phyloP scores from a whole-genome alignment of 768 basidiomycete genomes.

The Chiua virens region DNA sequence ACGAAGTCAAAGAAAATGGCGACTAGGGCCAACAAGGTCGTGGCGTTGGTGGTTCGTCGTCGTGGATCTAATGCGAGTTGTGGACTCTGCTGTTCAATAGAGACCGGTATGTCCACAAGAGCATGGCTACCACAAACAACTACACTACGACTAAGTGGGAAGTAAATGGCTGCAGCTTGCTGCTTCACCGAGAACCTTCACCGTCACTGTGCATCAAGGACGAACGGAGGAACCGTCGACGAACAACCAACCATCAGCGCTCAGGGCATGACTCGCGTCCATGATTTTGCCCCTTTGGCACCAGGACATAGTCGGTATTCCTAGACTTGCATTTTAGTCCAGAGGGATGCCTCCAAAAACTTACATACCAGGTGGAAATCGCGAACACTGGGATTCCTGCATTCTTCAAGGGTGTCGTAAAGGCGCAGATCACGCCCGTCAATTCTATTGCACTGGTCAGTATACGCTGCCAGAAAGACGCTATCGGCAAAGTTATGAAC shows the following conservation, averaged over 20 bases:
- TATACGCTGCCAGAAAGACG: background rate
- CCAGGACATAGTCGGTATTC: conserved; percentile 67
- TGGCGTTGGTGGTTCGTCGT: conserved; percentile 6
- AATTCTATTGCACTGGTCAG: conserved; percentile 38
- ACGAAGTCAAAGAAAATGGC: too few species aligned
- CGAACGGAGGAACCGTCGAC: conserved; percentile 1
- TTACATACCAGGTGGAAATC: conserved; percentile 60
- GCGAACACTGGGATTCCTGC: conserved; percentile 58
- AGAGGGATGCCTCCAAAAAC: background rate
- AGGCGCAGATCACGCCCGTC: conserved; percentile 55
- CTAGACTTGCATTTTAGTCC: conserved; percentile 28
- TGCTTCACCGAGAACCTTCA: too few species aligned
- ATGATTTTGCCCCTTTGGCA: conserved; percentile 45
- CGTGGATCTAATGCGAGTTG: conserved; percentile 6
- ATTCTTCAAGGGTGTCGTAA: conserved; percentile 52
- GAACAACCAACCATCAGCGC: conserved; percentile 51
- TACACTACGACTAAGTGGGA: background rate
- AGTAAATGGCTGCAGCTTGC: too few species aligned
- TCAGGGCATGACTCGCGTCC: conserved; percentile 43
- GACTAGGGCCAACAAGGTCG: background rate
- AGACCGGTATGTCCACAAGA: background rate
- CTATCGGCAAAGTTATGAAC: conserved; percentile 31
- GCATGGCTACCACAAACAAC: background rate
- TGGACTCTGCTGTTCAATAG: conserved; percentile 7
- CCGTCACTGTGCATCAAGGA: background rate